Evolutionary conservation across 495 filamentous ascomycete species (phyloP), one percentile per base, ranked within the genome.

Genomic region (Stereocaulon alpinum): DNA sequence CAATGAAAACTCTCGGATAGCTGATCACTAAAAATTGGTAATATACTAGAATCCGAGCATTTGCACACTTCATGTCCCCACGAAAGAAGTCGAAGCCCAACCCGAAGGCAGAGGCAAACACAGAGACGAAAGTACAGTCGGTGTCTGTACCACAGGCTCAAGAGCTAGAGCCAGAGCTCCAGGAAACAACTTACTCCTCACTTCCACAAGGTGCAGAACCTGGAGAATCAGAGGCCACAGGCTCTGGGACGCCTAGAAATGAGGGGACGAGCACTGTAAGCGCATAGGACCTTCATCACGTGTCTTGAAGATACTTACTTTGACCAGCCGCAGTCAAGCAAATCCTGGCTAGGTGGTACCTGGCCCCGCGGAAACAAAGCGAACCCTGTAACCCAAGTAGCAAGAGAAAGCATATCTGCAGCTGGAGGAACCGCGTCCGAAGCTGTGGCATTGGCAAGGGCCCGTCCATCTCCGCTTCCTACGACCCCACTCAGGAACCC

Each of bases 371-470:
- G 71, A 24, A 76, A 78, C 41, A 91, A 91, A 69, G 85, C 87
- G 29, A 75, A 78, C 41, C 79, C 87, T 49, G 84, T 87, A 55
- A 89, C 83, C 51, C 80, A 87, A 71, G 80, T 89, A 69, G 86
- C 85, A 58, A 84, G 83, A 68, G 86, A 91, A 73, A 88, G 83
- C 55, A 88, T 90, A 40, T 77, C 85, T 56, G 86, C 80, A 63
- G 72, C 79, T 57, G 69, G 75, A 63, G 70, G 76, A 69, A 70
- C 70, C 66, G 70, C 71, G 61, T 72, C 75, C 59, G 71, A 76
- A 66, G 47, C 52, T 40, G 55, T 61, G 57, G 64, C 58, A 65
- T 64, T 34, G n/a, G 59, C 61, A 58, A 47, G 44, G 40, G 58
- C 58, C 15, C 42, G 50, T 12, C 61, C 50, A 17, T 62, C 48